Conservation (phyloP, 305 asterid genomes). For the Solanum hybrid region DNA sequence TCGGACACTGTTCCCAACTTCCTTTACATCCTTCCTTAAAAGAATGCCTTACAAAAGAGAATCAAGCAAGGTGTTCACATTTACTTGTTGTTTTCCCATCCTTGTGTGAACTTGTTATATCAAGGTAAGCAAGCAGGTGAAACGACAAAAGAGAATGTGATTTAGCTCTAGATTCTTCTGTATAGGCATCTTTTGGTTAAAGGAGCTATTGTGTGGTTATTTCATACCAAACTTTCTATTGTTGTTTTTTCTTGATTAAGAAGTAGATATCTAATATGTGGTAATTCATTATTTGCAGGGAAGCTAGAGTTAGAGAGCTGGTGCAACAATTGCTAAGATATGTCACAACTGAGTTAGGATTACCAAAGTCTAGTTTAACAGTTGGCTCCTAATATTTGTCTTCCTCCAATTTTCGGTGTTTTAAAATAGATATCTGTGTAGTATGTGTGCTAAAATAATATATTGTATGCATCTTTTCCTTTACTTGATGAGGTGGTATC, state of each 20-base stretch:
- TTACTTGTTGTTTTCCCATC: conserved; percentile 82
- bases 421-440: neutral
- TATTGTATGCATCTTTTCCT: neutral
- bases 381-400: neutral
- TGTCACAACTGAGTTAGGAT: conserved; percentile 55
- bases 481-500: neutral
- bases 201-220: neutral
- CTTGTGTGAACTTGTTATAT: conserved; percentile 81
- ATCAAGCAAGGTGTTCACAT: conserved; percentile 49
- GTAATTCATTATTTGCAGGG: conserved; percentile 43
- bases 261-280: neutral
- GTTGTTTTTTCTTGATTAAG: neutral
- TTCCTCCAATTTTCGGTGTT: conserved; percentile 1
- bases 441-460: neutral
- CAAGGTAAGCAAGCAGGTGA: conserved; percentile 51
- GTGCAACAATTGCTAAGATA: conserved; percentile 73
- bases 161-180: neutral
- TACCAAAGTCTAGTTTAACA: conserved; percentile 37
- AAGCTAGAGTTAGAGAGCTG: conserved; percentile 61
- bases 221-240: neutral
- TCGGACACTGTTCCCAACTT: conserved; percentile 63
- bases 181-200: neutral
- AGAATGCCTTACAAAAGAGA: conserved; percentile 36
- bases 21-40: conserved; percentile 56
- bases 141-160: neutral